Conservation (phyloP, 257 asterid species). For the Capsicum chinense region DNA sequence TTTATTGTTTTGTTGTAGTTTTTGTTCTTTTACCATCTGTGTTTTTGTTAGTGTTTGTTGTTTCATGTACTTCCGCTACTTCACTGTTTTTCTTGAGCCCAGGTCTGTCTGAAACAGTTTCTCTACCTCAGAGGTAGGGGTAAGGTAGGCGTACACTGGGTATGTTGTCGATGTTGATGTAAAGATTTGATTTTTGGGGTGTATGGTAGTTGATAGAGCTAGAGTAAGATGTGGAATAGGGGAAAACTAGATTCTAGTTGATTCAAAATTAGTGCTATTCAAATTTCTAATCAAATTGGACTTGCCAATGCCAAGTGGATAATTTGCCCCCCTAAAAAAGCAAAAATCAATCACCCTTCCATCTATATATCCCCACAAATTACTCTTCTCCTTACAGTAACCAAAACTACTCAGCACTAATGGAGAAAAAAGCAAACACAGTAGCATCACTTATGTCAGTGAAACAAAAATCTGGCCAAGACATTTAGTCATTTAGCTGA, state of each 20-base stretch:
- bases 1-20: too few species aligned
- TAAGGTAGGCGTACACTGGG: too few species aligned
- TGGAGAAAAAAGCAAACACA: slow-evolving; percentile 47
- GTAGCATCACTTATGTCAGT: slow-evolving; percentile 61
- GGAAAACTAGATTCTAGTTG: too few species aligned
- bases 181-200: not conserved
- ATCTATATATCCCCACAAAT: not conserved
- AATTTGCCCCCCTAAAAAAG: not conserved
- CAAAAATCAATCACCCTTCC: not conserved
- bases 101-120: too few species aligned
- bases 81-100: too few species aligned
- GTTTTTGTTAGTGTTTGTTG: too few species aligned
- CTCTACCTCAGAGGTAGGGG: too few species aligned
- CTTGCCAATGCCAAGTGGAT: not conserved
- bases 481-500: slow-evolving; percentile 66
- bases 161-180: not conserved
- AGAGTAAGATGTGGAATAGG: not conserved
- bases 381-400: not conserved
- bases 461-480: slow-evolving; percentile 70
- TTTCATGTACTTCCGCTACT: too few species aligned
- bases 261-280: not conserved
- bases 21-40: too few species aligned
- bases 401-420: not conserved
- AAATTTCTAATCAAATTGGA: slow-evolving; percentile 24
- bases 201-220: not conserved